Evolutionary conservation across 1,139 yeast genomes (phyloP), one percentile per base, ranked within the genome.

Genomic region (Geotrichum phurueaensis): DNA sequence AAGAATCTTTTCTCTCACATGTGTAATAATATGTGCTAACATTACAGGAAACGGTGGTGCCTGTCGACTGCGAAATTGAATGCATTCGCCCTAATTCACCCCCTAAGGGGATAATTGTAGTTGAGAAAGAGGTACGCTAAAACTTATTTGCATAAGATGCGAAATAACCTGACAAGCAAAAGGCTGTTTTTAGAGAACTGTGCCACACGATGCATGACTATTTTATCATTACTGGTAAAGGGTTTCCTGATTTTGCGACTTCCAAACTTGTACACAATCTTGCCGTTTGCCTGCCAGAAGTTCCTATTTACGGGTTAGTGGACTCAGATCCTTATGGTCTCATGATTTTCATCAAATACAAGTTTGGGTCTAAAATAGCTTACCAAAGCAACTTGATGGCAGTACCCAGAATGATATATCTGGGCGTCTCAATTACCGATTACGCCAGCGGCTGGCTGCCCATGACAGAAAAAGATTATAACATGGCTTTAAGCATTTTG

Each of bases 271-370:
- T 89, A 9, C 79, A 78, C 31, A 74, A 79, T 62, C 77, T 86
- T 63, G 71, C 81, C 63, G 71, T 71, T 61, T 75, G 78, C 59
- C 78, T 80, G 68, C 86, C 80, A 0, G 72, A 69, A 71, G 79
- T 69, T 63, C 88, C 77, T 65, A 78, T 81, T 63, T 80, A 72
- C 71, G 82, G 78, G 3, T 63, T 79, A 33, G 78, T 84, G 58
- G 81, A 81, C 71, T 81, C 89, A 6, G 96, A 89, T 69, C 84
- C 89, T 0, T 83, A 85, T 71, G 96, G 96, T 0, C 69, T 87
- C 9, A 78, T 80, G 65, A 89, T 89, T 22, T 77, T 81, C 65
- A 74, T 77, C 45, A 79, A 75, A 22, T 83, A 79, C 65, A 73
- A 72, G 60, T 67, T 55, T 51, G 75, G 75, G 5, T 63, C 71